These are phyloP conservation scores for Colletotrichum noveboracense DNA, from an alignment of 2,329 filamentous ascomycete genomes.

Conservation along the genomic window DNA sequence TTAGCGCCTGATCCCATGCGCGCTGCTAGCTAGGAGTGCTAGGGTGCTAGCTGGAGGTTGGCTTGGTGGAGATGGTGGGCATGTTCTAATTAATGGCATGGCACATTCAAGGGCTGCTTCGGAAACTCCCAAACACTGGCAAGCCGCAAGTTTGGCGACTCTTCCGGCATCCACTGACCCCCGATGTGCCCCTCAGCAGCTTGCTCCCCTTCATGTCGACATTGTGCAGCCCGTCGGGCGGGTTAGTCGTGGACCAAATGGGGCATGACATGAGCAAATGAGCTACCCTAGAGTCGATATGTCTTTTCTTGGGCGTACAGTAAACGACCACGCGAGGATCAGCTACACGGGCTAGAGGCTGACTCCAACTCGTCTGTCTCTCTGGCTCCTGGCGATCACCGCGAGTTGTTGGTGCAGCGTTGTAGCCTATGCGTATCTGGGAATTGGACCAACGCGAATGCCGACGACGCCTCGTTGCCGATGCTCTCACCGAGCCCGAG, in stretches of 20 bases:
- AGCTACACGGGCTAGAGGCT: background rate
- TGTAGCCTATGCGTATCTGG: background rate
- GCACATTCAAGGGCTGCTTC: background rate
- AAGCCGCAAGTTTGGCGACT: background rate
- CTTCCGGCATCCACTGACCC: background rate
- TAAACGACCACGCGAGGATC: background rate
- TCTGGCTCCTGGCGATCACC: constrained; percentile 8
- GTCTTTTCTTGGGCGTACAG: background rate
- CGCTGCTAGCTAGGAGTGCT: background rate
- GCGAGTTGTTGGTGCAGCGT: background rate
- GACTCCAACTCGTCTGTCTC: background rate
- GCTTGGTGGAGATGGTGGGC: background rate
- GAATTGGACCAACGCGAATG: background rate
- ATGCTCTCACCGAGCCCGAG: background rate
- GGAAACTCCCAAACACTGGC: background rate
- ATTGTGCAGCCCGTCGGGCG: background rate
- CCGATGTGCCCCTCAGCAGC: background rate
- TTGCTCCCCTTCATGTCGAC: background rate
- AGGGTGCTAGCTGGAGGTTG: background rate
- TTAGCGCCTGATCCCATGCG: background rate
- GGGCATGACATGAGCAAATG: background rate
- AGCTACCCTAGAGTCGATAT: background rate
- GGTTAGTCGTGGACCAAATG: background rate
- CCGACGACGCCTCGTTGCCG: background rate
- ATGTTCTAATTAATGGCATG: constrained; percentile 2